Evolutionary conservation across 106 monocot genomes (phyloP).

Genomic region (Posidonia australis): DNA sequence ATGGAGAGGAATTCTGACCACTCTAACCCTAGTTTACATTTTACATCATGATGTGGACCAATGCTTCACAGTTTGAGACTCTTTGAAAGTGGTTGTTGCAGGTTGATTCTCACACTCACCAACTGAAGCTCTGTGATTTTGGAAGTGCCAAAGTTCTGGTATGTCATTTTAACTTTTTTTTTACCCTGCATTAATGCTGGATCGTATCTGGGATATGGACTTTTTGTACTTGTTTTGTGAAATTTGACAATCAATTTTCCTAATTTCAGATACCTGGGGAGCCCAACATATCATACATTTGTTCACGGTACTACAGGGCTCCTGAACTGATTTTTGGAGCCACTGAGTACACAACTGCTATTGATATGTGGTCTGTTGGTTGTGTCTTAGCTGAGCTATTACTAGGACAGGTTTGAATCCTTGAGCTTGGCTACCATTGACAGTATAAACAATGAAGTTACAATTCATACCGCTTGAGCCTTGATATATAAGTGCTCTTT

Average conservation of each 20-base stretch:
- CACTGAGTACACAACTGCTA: constrained; percentile 15
- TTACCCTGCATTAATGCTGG: not conserved
- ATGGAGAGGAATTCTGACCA: too few species aligned
- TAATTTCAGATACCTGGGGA: constrained; percentile 14
- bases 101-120: constrained; percentile 18
- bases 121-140: constrained; percentile 18
- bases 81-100: not conserved
- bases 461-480: too few species aligned
- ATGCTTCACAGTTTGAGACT: too few species aligned
- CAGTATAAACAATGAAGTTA: too few species aligned
- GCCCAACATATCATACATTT: constrained; percentile 19
- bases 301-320: constrained; percentile 15
- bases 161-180: constrained; percentile 1
- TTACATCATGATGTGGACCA: too few species aligned
- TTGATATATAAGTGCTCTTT: too few species aligned
- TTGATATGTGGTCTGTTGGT: constrained; percentile 17
- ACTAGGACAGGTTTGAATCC: constrained; percentile 7
- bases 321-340: constrained; percentile 24
- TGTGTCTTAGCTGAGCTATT: constrained; percentile 15
- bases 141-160: constrained; percentile 24
- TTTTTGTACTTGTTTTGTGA: not conserved
- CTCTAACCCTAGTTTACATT: too few species aligned
- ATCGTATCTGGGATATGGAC: too few species aligned
- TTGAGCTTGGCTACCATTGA: not conserved
- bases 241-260: not conserved